A percentile compares a stretch with the other conserved stretches of the same genome.
These are phyloP conservation scores for Caloboletus firmus DNA, from an alignment of 1,284 basidiomycete species.

Conservation along the genomic window DNA sequence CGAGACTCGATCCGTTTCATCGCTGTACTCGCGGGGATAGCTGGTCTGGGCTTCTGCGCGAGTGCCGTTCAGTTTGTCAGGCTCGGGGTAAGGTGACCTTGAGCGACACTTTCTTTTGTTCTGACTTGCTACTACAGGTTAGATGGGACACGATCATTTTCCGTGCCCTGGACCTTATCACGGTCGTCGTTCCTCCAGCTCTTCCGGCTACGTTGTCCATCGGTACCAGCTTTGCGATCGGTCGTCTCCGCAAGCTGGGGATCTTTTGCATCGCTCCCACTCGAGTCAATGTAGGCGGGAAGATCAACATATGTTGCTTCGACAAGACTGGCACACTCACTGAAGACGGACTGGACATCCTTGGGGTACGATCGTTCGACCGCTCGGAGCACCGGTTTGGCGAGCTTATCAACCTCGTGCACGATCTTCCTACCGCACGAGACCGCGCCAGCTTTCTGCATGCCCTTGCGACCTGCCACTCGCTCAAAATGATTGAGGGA, in stretches of 20 bases:
- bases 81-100: constrained; percentile 66
- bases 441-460: constrained; percentile 86
- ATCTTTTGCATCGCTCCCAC: constrained; percentile 98
- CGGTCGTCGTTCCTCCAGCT: constrained; percentile 96
- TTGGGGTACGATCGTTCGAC: constrained; percentile 86
- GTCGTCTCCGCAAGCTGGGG: constrained; percentile 82
- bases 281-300: constrained; percentile 94
- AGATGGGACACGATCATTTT: constrained; percentile 89
- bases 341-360: constrained; percentile 96
- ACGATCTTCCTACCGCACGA: constrained; percentile 77
- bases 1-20: constrained; percentile 98
- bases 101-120: background rate
- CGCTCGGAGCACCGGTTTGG: constrained; percentile 78
- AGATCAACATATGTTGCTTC: constrained; percentile 98
- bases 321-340: constrained; percentile 99
- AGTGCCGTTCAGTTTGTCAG: constrained; percentile 91
- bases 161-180: constrained; percentile 95
- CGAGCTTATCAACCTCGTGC: constrained; percentile 85
- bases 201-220: constrained; percentile 97
- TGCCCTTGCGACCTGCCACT: constrained; percentile 95
- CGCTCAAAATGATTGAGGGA: constrained; percentile 89
- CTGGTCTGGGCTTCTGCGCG: constrained; percentile 83
- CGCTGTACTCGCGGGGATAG: constrained; percentile 85
- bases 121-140: constrained; percentile 49
- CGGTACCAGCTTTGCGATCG: constrained; percentile 94